Evolutionary conservation across 305 asterid species (phyloP).

Genomic region (Vinca major): DNA sequence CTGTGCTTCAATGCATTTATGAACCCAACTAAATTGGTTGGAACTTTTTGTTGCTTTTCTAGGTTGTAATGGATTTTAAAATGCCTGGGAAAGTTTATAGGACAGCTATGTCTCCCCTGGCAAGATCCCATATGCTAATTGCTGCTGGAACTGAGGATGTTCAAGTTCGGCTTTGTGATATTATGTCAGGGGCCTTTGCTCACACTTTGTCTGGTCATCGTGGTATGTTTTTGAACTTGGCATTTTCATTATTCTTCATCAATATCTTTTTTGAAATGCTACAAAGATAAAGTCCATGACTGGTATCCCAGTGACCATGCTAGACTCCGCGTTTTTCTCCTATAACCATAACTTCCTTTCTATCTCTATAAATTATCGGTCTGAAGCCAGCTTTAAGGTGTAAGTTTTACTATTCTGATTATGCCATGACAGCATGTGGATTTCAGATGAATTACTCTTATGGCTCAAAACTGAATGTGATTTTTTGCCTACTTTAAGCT

Average conservation of each 20-base stretch:
- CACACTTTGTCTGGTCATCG: slow-evolving; percentile 98
- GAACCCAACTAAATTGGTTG: neutral
- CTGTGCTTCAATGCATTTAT: slow-evolving; percentile 7
- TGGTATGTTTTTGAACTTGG: slow-evolving; percentile 39
- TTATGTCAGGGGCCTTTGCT: slow-evolving; percentile 89
- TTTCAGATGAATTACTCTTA: neutral
- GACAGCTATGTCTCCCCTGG: slow-evolving; percentile 83
- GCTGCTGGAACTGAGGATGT: slow-evolving; percentile 97
- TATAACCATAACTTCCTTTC: neutral
- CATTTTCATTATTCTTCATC: neutral
- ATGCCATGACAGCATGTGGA: neutral
- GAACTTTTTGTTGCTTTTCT: slow-evolving; percentile 18
- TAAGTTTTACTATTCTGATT: neutral
- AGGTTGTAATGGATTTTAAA: slow-evolving; percentile 76
- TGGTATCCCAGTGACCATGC: neutral
- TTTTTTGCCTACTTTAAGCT: neutral
- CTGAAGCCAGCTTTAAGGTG: neutral
- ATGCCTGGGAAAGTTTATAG: slow-evolving; percentile 97
- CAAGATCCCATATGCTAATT: slow-evolving; percentile 85
- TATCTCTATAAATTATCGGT: neutral
- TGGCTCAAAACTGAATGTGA: neutral
- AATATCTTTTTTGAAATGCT: neutral
- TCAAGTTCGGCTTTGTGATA: slow-evolving; percentile 96
- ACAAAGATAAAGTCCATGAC: neutral
- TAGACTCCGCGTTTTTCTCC: neutral